phyloP scores from a whole-genome alignment of 192 early-diverging fungal species.

The Gryganskiella cystojenkinii region DNA sequence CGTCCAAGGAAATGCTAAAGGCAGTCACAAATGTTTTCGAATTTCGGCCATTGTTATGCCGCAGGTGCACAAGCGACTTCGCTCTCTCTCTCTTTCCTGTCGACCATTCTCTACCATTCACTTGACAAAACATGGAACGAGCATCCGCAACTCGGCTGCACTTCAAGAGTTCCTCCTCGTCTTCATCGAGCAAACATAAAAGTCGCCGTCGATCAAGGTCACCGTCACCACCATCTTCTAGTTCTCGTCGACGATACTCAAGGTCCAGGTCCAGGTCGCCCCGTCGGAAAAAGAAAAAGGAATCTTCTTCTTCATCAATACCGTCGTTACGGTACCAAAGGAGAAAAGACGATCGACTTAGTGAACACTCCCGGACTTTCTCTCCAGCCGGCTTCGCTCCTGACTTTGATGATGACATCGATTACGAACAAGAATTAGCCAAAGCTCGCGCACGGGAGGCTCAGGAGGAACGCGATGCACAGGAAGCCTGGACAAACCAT shows the following conservation, averaged over 20 bases:
- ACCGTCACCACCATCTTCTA: neutral
- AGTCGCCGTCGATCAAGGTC: neutral
- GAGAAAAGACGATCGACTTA: too few relatives aligned
- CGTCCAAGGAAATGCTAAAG: too few relatives aligned
- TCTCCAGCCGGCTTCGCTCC: neutral
- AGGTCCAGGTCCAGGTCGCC: slow-evolving; percentile 11
- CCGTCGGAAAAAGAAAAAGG: neutral
- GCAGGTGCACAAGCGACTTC: too few relatives aligned
- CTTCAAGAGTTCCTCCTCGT: slow-evolving; percentile 18
- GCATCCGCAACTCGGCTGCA: slow-evolving; percentile 29
- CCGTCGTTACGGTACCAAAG: slow-evolving; percentile 1
- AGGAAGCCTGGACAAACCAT: slow-evolving; percentile 20
- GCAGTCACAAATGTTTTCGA: too few relatives aligned
- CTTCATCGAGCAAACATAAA: slow-evolving; percentile 5
- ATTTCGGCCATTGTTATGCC: too few relatives aligned
- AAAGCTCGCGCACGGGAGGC: neutral
- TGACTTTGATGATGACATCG: neutral
- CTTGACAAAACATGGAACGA: slow-evolving; percentile 20
- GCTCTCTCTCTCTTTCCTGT: too few relatives aligned
- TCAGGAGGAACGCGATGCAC: neutral
- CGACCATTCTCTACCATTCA: too few relatives aligned
- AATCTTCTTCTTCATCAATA: neutral
- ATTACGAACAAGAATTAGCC: neutral
- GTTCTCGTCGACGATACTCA: neutral
- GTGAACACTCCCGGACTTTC: too few relatives aligned